These are phyloP conservation scores for Sequoiadendron giganteum DNA, from an alignment of 75 land plant species.

Conservation along the genomic window DNA sequence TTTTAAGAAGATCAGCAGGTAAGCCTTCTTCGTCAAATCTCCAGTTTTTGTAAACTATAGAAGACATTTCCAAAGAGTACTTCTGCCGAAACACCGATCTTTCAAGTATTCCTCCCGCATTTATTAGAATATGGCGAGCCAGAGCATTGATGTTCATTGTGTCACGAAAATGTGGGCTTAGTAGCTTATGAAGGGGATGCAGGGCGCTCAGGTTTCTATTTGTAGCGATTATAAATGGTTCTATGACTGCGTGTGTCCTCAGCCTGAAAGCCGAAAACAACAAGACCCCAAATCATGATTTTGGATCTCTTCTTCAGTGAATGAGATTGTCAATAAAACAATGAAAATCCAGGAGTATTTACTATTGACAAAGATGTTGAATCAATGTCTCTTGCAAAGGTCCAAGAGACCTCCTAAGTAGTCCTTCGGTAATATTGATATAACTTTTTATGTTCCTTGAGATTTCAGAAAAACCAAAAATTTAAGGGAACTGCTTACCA, in stretches of 20 bases:
- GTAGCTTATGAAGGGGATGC: slow-evolving; percentile 46
- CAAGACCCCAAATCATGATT: background rate
- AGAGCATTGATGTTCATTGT: too few species aligned
- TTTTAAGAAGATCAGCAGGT: slow-evolving; percentile 56
- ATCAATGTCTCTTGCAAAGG: background rate
- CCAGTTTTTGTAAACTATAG: slow-evolving; percentile 54
- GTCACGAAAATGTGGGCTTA: too few species aligned
- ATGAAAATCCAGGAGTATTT: too few species aligned
- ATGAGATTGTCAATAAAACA: too few species aligned
- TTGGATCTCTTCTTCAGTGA: background rate
- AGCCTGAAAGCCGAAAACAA: slow-evolving; percentile 24
- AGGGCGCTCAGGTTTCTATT: slow-evolving; percentile 60
- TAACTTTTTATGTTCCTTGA: background rate
- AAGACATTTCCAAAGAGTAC: slow-evolving; percentile 71
- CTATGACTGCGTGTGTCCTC: slow-evolving; percentile 59
- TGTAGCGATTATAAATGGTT: slow-evolving; percentile 72
- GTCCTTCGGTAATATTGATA: background rate
- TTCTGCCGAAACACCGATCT: slow-evolving; percentile 54
- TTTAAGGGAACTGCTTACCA: slow-evolving; percentile 26
- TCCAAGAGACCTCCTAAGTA: background rate
- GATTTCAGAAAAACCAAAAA: background rate
- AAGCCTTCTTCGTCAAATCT: slow-evolving; percentile 22
- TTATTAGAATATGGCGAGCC: slow-evolving; percentile 35
- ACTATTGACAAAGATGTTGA: background rate
- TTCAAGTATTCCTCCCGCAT: slow-evolving; percentile 83